These are phyloP conservation scores for Spergularia bocconei DNA, from an alignment of 148 eudicot genomes.

Conservation along the genomic window DNA sequence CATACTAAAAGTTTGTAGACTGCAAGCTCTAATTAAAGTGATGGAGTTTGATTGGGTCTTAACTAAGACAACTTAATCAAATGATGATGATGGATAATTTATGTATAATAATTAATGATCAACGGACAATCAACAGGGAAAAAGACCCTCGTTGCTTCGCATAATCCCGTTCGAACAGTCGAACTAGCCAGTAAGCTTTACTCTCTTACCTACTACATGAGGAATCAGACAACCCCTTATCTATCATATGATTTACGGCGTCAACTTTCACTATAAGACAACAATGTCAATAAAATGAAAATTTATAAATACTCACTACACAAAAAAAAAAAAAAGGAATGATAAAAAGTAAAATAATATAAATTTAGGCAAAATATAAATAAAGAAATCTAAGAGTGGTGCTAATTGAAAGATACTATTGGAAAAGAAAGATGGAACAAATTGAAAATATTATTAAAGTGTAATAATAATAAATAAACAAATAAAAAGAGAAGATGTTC, in stretches of 20 bases:
- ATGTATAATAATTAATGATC: too few relatives aligned
- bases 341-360: not conserved
- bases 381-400: not conserved
- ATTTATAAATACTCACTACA: not conserved
- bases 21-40: too few relatives aligned
- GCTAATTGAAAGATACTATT: not conserved
- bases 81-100: too few relatives aligned
- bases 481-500: conserved; percentile 23
- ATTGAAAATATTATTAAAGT: not conserved
- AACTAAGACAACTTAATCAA: too few relatives aligned
- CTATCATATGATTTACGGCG: not conserved
- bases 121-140: not conserved
- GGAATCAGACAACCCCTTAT: not conserved
- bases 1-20: too few relatives aligned
- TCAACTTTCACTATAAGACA: not conserved
- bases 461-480: not conserved
- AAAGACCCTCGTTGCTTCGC: not conserved
- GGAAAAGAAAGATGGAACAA: conserved; percentile 10
- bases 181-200: not conserved
- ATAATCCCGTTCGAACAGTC: not conserved
- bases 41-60: too few relatives aligned
- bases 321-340: not conserved
- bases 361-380: not conserved
- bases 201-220: conserved; percentile 20
- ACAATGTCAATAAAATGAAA: not conserved